phyloP scores from a whole-genome alignment of 2,329 filamentous ascomycete genomes.

The Orbilia javanica region DNA sequence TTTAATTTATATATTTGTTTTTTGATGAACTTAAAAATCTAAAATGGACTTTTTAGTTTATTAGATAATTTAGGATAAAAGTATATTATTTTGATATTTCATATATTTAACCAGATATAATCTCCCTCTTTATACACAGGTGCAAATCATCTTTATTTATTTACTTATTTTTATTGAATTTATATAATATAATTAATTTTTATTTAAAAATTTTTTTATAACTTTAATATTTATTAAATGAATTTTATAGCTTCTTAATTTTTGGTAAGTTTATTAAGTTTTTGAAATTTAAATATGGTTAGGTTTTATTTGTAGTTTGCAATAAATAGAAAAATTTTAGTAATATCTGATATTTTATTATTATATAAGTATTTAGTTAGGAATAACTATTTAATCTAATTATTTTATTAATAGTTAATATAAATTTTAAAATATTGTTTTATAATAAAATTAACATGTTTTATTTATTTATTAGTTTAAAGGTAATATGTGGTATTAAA shows the following conservation, averaged over 20 bases:
- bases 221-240: not conserved
- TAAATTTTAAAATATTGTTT: slow-evolving; percentile 5
- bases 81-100: too few relatives aligned
- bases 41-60: too few relatives aligned
- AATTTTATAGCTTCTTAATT: not conserved
- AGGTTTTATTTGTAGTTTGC: slow-evolving; percentile 4
- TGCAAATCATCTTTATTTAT: not conserved
- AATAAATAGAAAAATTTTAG: not conserved
- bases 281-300: slow-evolving; percentile 1
- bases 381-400: not conserved
- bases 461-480: not conserved
- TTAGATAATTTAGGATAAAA: too few relatives aligned
- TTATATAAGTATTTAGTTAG: slow-evolving; percentile 3
- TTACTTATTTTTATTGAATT: slow-evolving; percentile 6
- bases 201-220: not conserved
- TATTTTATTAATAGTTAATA: slow-evolving; percentile 4
- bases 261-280: not conserved
- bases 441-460: slow-evolving; percentile 8
- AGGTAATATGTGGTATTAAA: not conserved
- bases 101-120: too few relatives aligned
- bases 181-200: not conserved
- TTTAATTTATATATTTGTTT: too few relatives aligned
- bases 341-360: not conserved
- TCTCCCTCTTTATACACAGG: too few relatives aligned
- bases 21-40: too few relatives aligned